Evolutionary conservation across 2,329 filamentous ascomycete species (phyloP).

Genomic region (Penicillium hordei): DNA sequence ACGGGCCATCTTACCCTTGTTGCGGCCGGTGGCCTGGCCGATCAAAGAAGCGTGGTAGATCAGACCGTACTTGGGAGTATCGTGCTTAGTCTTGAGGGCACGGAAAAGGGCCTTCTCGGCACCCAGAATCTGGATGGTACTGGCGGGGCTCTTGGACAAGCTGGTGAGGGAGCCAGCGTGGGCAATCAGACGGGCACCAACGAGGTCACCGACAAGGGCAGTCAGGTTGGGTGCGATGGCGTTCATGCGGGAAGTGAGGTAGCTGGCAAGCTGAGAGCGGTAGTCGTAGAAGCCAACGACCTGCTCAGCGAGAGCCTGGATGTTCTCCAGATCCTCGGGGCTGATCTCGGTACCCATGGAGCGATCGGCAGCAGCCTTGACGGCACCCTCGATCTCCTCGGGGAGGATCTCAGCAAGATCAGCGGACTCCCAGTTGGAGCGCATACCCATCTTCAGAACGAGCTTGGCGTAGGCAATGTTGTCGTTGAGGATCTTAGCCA

Average conservation of each 20-base stretch:
- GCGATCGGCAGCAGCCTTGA: conserved; percentile 93
- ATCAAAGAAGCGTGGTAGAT: conserved; percentile 92
- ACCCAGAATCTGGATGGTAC: conserved; percentile 95
- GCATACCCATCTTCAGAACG: conserved; percentile 85
- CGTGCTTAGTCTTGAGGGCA: conserved; percentile 97
- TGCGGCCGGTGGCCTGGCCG: conserved; percentile 93
- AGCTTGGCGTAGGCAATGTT: conserved; percentile 91
- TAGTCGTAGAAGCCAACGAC: conserved; percentile 91
- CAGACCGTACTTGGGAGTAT: conserved; percentile 96
- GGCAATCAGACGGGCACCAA: conserved; percentile 90
- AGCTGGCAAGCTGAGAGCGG: conserved; percentile 80
- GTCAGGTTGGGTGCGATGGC: conserved; percentile 96
- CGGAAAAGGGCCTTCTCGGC: conserved; percentile 98
- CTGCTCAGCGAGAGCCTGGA: conserved; percentile 86
- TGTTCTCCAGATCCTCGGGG: conserved; percentile 87
- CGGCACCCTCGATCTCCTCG: conserved; percentile 86
- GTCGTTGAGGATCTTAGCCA: conserved; percentile 95
- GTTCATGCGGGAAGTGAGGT: conserved; percentile 90
- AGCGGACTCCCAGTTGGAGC: conserved; percentile 70
- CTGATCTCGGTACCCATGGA: conserved; percentile 99
- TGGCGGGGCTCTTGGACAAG: conserved; percentile 90
- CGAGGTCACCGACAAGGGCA: conserved; percentile 85
- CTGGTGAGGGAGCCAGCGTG: conserved; percentile 93
- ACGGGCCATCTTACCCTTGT: conserved; percentile 99
- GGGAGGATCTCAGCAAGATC: conserved; percentile 89